phyloP scores from a whole-genome alignment of 1,139 yeast species.

The Candida tropicalis region DNA sequence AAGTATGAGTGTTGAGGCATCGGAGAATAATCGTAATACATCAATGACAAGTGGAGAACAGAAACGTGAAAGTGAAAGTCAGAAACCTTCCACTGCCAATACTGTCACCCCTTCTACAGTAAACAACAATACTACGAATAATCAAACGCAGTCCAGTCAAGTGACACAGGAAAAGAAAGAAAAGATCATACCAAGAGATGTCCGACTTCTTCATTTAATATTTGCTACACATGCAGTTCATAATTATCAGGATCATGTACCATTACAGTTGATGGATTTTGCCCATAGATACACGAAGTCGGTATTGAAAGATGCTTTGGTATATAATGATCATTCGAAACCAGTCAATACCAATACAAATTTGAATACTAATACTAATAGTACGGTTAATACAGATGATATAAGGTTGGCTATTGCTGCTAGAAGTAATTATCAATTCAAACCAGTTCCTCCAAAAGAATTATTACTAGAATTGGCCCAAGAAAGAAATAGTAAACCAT shows the following conservation, averaged over 20 bases:
- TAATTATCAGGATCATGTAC: conserved; percentile 92
- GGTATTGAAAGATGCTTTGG: conserved; percentile 83
- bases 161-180: conserved; percentile 17
- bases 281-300: conserved; percentile 88
- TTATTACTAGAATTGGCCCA: conserved; percentile 85
- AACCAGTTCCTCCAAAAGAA: conserved; percentile 95
- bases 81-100: conserved; percentile 2
- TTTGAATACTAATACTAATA: conserved; percentile 40
- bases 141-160: conserved; percentile 7
- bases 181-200: conserved; percentile 76
- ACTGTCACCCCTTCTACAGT: conserved; percentile 2
- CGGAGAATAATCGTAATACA: background rate
- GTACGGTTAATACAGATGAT: conserved; percentile 80
- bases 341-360: conserved; percentile 34
- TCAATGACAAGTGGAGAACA: background rate
- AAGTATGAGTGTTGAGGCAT: conserved; percentile 7
- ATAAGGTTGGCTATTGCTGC: conserved; percentile 92
- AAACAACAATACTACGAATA: conserved; percentile 3
- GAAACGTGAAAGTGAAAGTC: background rate
- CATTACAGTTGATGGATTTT: conserved; percentile 93
- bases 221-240: conserved; percentile 94
- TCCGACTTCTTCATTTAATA: conserved; percentile 82
- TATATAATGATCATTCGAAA: conserved; percentile 82
- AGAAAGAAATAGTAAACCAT: conserved; percentile 84
- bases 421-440: conserved; percentile 89